phyloP scores from a whole-genome alignment of 31 red algal genomes.

The Asparagopsis taxiformis region DNA sequence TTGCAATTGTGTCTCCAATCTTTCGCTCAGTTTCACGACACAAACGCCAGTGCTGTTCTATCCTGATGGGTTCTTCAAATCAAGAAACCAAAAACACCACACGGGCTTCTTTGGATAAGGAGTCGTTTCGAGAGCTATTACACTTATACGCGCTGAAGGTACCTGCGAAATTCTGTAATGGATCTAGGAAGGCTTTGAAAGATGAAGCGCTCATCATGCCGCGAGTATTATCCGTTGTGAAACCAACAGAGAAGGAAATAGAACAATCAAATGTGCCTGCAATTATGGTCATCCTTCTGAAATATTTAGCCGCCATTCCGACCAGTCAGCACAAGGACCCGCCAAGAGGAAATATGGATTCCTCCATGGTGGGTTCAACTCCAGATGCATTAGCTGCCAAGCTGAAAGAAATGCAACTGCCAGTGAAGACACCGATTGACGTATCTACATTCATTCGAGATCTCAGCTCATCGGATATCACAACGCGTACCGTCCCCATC shows the following conservation, averaged over 20 bases:
- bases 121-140: constrained; percentile 2
- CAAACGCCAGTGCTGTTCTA: too few relatives aligned
- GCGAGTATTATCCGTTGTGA: constrained; percentile 17
- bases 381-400: not conserved
- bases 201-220: constrained; percentile 11
- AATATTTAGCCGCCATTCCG: constrained; percentile 2
- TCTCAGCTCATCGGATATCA: not conserved
- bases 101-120: not conserved
- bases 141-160: constrained; percentile 8
- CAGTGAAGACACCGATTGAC: not conserved
- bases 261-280: not conserved
- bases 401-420: not conserved
- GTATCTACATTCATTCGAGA: constrained; percentile 2
- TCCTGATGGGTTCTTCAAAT: too few relatives aligned
- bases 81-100: too few relatives aligned
- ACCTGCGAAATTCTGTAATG: not conserved
- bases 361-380: not conserved
- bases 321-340: not conserved
- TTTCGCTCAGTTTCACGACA: too few relatives aligned
- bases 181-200: constrained; percentile 8
- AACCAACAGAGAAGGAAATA: not conserved
- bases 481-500: constrained; percentile 24
- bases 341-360: constrained; percentile 4
- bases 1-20: too few relatives aligned
- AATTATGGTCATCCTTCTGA: not conserved